Evolutionary conservation across 2,329 filamentous ascomycete species (phyloP).

Genomic region (Aureobasidium sp.): DNA sequence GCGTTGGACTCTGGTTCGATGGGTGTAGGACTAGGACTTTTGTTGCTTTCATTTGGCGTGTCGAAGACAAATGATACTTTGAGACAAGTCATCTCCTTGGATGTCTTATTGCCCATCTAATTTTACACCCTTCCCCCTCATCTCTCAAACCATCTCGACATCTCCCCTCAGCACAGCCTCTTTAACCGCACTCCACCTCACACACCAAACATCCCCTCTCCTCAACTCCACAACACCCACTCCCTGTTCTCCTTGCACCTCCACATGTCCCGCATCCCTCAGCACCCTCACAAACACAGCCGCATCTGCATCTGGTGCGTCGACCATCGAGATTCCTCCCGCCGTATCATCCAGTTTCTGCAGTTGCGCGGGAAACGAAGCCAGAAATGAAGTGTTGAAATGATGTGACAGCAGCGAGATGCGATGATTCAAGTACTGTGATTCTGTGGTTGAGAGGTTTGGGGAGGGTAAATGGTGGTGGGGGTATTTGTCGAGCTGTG

Average conservation of each 20-base stretch:
- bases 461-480: constrained; percentile 57
- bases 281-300: constrained; percentile 79
- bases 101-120: neutral
- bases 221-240: constrained; percentile 35
- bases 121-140: neutral
- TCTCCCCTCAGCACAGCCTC: constrained; percentile 67
- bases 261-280: constrained; percentile 50
- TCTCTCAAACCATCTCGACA: constrained; percentile 49
- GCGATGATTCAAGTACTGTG: constrained; percentile 76
- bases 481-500: constrained; percentile 67
- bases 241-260: constrained; percentile 55
- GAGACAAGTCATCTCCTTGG: no score
- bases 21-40: no score
- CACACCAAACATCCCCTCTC: constrained; percentile 52
- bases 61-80: no score
- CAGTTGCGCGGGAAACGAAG: constrained; percentile 68
- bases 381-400: constrained; percentile 78
- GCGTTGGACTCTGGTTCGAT: no score
- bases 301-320: constrained; percentile 71
- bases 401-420: constrained; percentile 78
- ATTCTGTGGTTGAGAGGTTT: constrained; percentile 64
- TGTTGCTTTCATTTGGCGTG: no score
- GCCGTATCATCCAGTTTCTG: constrained; percentile 85
- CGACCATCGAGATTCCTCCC: constrained; percentile 87
- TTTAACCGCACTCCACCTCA: constrained; percentile 50